Percentiles rank a stretch among this genome's conserved stretches.
Conservation (phyloP, 2,329 filamentous ascomycete species). For the Xylaria sp. region DNA sequence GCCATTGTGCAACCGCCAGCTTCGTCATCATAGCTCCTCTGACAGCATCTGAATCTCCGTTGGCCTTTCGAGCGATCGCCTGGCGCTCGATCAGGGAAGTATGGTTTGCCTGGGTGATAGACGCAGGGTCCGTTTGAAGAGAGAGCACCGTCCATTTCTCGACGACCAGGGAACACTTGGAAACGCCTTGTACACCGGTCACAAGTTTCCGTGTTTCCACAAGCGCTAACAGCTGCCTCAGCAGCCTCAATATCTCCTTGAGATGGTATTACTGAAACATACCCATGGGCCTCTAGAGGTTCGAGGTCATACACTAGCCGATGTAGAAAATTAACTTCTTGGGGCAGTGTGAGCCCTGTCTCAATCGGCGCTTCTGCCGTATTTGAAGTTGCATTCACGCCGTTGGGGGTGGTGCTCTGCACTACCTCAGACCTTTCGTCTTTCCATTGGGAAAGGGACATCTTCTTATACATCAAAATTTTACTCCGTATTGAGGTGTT, state of each 20-base stretch:
- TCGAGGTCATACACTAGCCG: slow-evolving; percentile 72
- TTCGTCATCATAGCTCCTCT: slow-evolving; percentile 73
- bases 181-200: slow-evolving; percentile 89
- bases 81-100: slow-evolving; percentile 66
- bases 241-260: slow-evolving; percentile 74
- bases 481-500: slow-evolving; percentile 85
- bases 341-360: slow-evolving; percentile 73
- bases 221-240: slow-evolving; percentile 70
- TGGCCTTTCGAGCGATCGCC: slow-evolving; percentile 68
- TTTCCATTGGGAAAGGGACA: slow-evolving; percentile 78
- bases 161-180: slow-evolving; percentile 88
- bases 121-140: slow-evolving; percentile 81
- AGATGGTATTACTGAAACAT: slow-evolving; percentile 76
- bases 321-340: slow-evolving; percentile 75
- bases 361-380: slow-evolving; percentile 63
- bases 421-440: slow-evolving; percentile 60
- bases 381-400: slow-evolving; percentile 51
- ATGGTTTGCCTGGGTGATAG: slow-evolving; percentile 81
- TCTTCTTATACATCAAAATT: slow-evolving; percentile 79
- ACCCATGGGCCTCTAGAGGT: slow-evolving; percentile 75
- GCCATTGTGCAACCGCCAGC: slow-evolving; percentile 76
- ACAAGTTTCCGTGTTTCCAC: slow-evolving; percentile 85
- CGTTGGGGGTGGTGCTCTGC: slow-evolving; percentile 50
- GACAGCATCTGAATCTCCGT: slow-evolving; percentile 81
- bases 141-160: slow-evolving; percentile 79